Evolutionary conservation across 495 filamentous ascomycete species (phyloP), one percentile per base, ranked within the genome.

Genomic region (Trichoderma erinaceum): DNA sequence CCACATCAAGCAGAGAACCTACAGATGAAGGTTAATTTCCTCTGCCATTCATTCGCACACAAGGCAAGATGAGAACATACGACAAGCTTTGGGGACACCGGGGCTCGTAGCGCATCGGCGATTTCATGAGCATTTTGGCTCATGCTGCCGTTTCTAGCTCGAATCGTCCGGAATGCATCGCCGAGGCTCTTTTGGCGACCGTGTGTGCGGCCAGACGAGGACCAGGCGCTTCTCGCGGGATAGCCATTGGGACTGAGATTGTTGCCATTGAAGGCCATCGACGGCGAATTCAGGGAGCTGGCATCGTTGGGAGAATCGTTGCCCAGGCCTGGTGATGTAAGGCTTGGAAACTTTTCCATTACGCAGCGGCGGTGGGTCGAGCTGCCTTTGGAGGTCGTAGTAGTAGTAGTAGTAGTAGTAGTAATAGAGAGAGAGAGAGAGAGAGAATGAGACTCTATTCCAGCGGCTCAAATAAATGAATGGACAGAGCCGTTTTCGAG

Each of bases 81-180:
- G 74, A 93, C 85, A 69, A 97, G 86, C 78, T 83, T 91, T 72
- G 90, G 88, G 16, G 95, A 97, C 48, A 99, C 82, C 25, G 95
- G 95, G 23, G 93, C 95, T 73, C 88, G 90, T 64, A 99, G 84
- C 27, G 92, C 92, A 76, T 94, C 91, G 21, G 92, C 93, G 70
- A 99, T 84, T 76, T 99, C 96, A 68, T 96, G 92, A 68, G 93
- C 92, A 75, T 94, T 96, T 71, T 91, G 90, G 80, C 89, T 92
- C 72, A 97, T 88, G 74, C 92, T 97, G 64, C 83, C 90, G 70
- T 85, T 88, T 72, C 91, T 84, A 43, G 84, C 88, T 65, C 92
- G 81, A 69, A 97, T 92, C 4, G 87, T 92, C 67, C 83, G 87
- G 70, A 97, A 87, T 66, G 93, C 90, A 78, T 96, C 92, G 78